phyloP scores from a whole-genome alignment of 179 eudicot species.

The Camellia oleifera region DNA sequence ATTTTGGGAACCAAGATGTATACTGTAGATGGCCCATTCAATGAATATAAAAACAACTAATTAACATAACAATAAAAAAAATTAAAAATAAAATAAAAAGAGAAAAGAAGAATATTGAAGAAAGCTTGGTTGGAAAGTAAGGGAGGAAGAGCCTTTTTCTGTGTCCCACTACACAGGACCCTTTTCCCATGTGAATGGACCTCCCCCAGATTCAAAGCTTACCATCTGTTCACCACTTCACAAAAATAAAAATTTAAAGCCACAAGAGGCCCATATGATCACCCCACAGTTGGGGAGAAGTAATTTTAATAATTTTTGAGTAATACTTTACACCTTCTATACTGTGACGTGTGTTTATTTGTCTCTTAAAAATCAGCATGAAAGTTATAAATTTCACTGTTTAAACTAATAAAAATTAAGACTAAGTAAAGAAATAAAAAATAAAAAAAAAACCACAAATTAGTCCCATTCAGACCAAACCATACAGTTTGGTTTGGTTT shows the following conservation, averaged over 20 bases:
- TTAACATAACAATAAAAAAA: neutral
- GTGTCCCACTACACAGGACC: constrained; percentile 25
- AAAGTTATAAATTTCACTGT: too few relatives aligned
- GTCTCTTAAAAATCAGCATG: too few relatives aligned
- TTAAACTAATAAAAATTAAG: too few relatives aligned
- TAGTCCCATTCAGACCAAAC: too few relatives aligned
- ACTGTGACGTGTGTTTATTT: too few relatives aligned
- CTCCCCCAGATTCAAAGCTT: constrained; percentile 17
- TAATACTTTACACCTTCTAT: too few relatives aligned
- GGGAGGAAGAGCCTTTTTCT: constrained; percentile 11
- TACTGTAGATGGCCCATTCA: constrained; percentile 7
- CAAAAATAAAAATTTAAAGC: constrained; percentile 13
- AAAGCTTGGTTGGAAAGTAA: constrained; percentile 48
- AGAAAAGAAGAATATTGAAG: constrained; percentile 10
- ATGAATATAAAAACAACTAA: neutral
- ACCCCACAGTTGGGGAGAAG: constrained; percentile 21
- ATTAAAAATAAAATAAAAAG: neutral
- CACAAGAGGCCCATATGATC: constrained; percentile 6
- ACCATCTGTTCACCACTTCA: constrained; percentile 27
- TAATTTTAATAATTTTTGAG: too few relatives aligned
- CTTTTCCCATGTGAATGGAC: constrained; percentile 36
- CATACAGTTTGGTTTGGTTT: too few relatives aligned
- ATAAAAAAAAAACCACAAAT: too few relatives aligned
- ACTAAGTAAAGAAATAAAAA: too few relatives aligned
- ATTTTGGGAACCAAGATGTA: neutral